These are phyloP conservation scores for Hypoxylon intermedium DNA, from an alignment of 495 filamentous ascomycete genomes.

Conservation along the genomic window DNA sequence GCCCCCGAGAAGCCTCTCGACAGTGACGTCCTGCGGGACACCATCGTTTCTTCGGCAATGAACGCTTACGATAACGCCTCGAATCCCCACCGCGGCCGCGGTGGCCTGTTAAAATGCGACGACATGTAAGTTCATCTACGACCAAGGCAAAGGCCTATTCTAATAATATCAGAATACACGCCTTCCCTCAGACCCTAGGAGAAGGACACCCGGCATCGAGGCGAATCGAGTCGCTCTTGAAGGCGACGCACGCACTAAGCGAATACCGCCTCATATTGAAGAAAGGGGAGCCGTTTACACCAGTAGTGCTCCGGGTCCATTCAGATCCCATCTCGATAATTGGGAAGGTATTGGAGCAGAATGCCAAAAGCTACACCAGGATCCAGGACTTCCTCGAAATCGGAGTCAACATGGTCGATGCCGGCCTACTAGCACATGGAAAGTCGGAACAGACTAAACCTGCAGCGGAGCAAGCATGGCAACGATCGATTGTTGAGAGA, in stretches of 20 bases:
- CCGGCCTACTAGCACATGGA: constrained; percentile 60
- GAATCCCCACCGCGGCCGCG: constrained; percentile 83
- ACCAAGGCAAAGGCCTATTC: constrained; percentile 1
- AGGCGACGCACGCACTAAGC: constrained; percentile 84
- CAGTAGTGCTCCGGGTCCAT: constrained; percentile 87
- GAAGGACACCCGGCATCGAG: constrained; percentile 59
- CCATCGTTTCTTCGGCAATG: constrained; percentile 72
- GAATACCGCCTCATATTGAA: constrained; percentile 88
- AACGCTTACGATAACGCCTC: constrained; percentile 86
- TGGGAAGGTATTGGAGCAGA: constrained; percentile 86
- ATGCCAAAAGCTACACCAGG: constrained; percentile 82
- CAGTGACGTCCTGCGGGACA: constrained; percentile 62
- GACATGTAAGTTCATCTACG: constrained; percentile 70
- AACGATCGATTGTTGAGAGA: constrained; percentile 56
- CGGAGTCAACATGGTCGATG: constrained; percentile 75
- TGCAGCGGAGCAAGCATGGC: constrained; percentile 19
- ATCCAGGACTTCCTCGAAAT: constrained; percentile 84
- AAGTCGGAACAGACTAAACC: constrained; percentile 28
- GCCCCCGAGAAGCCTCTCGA: constrained; percentile 59
- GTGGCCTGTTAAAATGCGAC: constrained; percentile 81
- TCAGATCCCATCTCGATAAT: constrained; percentile 84
- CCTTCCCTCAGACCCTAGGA: constrained; percentile 71
- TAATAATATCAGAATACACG: constrained; percentile 61
- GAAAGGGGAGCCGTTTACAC: constrained; percentile 90
- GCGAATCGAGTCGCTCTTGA: constrained; percentile 72